Percentiles rank a stretch among this genome's conserved stretches.
phyloP scores from a whole-genome alignment of 768 basidiomycete species.

The Psilocybe azurescens region DNA sequence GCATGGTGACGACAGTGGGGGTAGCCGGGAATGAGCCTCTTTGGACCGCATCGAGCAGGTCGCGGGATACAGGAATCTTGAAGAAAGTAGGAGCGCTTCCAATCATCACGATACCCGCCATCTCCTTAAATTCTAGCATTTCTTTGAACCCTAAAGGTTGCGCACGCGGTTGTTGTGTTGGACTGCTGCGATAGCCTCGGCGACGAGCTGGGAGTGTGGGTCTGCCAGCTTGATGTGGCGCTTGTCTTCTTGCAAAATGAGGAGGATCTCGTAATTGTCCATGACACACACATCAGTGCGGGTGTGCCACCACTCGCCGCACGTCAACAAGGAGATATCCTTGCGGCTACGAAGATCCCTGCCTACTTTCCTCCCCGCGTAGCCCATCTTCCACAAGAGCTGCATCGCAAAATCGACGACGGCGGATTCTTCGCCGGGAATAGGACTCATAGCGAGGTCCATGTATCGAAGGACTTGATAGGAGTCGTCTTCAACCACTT shows the following conservation, averaged over 20 bases:
- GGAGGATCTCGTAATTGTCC: conserved; percentile 19
- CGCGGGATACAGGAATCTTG: conserved; percentile 30
- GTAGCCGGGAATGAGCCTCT: conserved; percentile 21
- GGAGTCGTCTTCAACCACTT: conserved; percentile 15
- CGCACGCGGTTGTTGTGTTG: conserved; percentile 30
- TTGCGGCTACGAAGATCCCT: conserved; percentile 27
- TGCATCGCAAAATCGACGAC: conserved; percentile 38
- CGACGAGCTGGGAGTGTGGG: conserved; percentile 23
- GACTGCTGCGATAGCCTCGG: conserved; percentile 27
- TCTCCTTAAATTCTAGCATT: conserved; percentile 22
- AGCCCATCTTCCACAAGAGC: conserved; percentile 32
- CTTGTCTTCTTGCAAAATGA: conserved; percentile 27
- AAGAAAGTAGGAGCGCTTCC: conserved; percentile 36
- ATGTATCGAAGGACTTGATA: conserved; percentile 19
- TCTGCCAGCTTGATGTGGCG: conserved; percentile 12
- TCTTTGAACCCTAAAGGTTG: conserved; percentile 13
- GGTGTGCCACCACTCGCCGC: conserved; percentile 29
- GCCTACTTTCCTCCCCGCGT: conserved; percentile 12
- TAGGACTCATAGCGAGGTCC: conserved; percentile 27
- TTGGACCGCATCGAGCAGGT: conserved; percentile 21
- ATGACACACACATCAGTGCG: conserved; percentile 37
- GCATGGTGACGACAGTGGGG: conserved; percentile 25
- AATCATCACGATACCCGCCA: conserved; percentile 35
- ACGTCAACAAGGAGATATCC: conserved; percentile 31
- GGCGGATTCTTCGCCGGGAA: conserved; percentile 31